Conservation (phyloP, 2,329 filamentous ascomycete species). For the Pseudogymnoascus sp. region DNA sequence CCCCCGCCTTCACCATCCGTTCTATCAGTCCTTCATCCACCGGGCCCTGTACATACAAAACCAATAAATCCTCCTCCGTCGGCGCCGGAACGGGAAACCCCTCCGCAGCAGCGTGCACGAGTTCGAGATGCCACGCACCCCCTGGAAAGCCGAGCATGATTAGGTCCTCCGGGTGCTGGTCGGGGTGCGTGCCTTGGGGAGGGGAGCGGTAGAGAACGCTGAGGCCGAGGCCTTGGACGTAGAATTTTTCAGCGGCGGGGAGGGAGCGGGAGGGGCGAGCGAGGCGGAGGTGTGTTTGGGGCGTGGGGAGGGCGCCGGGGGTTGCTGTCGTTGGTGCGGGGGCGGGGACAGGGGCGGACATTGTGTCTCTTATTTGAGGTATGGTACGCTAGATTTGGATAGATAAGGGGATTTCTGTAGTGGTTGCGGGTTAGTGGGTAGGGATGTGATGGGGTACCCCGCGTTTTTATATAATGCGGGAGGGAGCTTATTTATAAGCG, state of each 20-base stretch:
- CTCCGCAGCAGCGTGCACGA: conserved; percentile 31
- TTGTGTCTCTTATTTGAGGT: neutral
- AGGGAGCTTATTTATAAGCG: neutral
- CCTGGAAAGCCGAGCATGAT: conserved; percentile 34
- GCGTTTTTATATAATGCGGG: neutral
- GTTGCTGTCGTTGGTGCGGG: neutral
- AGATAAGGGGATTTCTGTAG: neutral
- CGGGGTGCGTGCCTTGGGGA: conserved; percentile 24
- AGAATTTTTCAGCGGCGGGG: conserved; percentile 33
- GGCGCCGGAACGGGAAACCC: conserved; percentile 26
- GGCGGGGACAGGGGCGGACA: neutral
- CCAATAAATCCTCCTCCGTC: conserved; percentile 36
- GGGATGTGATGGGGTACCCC: neutral
- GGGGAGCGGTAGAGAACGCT: conserved; percentile 20
- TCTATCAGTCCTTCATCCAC: conserved; percentile 26
- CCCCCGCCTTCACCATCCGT: conserved; percentile 31
- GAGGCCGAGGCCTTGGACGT: conserved; percentile 35
- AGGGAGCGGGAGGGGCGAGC: conserved; percentile 36
- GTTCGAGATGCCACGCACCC: conserved; percentile 37
- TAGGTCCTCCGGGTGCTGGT: conserved; percentile 35
- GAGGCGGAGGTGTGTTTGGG: conserved; percentile 28
- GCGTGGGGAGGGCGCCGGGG: neutral
- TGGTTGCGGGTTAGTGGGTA: neutral
- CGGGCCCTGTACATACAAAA: conserved; percentile 35
- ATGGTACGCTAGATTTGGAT: neutral